Conservation (phyloP, 352 stramenopile species). For the Phytophthora fragariae region DNA sequence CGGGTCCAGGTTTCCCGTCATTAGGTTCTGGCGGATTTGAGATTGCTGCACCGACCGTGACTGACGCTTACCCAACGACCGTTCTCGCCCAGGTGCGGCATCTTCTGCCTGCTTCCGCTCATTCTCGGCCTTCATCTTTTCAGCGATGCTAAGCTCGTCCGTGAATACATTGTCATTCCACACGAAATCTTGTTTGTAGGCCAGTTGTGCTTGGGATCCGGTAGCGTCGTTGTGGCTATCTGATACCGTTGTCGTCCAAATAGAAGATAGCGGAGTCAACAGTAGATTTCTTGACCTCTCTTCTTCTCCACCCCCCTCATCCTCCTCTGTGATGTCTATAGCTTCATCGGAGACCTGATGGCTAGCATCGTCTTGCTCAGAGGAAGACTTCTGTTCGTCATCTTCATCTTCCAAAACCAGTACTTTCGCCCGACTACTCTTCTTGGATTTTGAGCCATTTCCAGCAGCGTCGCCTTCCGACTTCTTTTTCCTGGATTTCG, state of each 20-base stretch:
- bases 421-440: conserved; percentile 12
- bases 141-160: conserved; percentile 44
- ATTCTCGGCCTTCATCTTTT: conserved; percentile 22
- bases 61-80: conserved; percentile 57
- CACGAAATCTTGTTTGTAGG: conserved; percentile 78
- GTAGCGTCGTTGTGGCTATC: conserved; percentile 3
- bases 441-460: conserved; percentile 16
- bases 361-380: neutral
- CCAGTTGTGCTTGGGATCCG: conserved; percentile 28
- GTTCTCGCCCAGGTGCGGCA: conserved; percentile 32
- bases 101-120: conserved; percentile 36
- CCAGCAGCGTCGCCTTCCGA: conserved; percentile 2
- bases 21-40: conserved; percentile 81
- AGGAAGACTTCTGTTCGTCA: neutral
- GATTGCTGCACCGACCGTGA: conserved; percentile 79
- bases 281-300: conserved; percentile 8
- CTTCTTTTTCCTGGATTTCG: conserved; percentile 29
- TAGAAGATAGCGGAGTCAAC: conserved; percentile 55
- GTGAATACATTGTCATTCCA: conserved; percentile 78
- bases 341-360: conserved; percentile 15
- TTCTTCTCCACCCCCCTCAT: neutral
- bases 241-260: conserved; percentile 55
- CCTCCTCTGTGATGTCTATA: conserved; percentile 10
- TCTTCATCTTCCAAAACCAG: conserved; percentile 29
- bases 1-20: conserved; percentile 76